Conservation (phyloP, 768 basidiomycete genomes). For the Lactarius akahatsu region DNA sequence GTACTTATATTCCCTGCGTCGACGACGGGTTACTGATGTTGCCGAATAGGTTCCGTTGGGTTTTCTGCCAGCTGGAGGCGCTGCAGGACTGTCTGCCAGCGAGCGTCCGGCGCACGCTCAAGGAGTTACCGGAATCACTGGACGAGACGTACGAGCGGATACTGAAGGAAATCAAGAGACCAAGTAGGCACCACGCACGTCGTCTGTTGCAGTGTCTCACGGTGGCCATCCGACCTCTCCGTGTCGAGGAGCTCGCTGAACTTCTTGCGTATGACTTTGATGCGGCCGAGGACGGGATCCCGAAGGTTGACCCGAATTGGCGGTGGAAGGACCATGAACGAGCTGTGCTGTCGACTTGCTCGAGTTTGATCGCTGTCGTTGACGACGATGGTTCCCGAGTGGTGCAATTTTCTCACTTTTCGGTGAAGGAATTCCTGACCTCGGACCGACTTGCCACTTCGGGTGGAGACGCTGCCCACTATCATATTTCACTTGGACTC, state of each 20-base stretch:
- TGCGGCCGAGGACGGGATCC: too few species aligned
- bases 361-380: not conserved
- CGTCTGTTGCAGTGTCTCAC: not conserved
- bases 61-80: not conserved
- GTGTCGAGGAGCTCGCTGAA: too few species aligned
- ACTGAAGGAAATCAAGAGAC: not conserved
- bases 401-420: not conserved
- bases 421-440: not conserved
- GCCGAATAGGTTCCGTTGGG: not conserved
- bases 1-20: not conserved
- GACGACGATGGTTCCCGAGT: not conserved
- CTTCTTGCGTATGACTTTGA: too few species aligned
- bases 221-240: not conserved
- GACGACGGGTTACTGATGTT: not conserved
- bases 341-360: not conserved
- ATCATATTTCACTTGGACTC: too few species aligned
- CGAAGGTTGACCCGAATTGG: not conserved
- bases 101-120: not conserved
- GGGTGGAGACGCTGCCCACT: not conserved
- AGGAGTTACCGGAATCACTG: not conserved
- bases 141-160: not conserved
- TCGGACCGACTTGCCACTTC: not conserved
- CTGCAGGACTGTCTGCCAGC: too few species aligned
- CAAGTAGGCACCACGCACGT: not conserved
- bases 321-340: not conserved